Conservation (phyloP, 139 green algal species). For the Volvox reticuliferus region DNA sequence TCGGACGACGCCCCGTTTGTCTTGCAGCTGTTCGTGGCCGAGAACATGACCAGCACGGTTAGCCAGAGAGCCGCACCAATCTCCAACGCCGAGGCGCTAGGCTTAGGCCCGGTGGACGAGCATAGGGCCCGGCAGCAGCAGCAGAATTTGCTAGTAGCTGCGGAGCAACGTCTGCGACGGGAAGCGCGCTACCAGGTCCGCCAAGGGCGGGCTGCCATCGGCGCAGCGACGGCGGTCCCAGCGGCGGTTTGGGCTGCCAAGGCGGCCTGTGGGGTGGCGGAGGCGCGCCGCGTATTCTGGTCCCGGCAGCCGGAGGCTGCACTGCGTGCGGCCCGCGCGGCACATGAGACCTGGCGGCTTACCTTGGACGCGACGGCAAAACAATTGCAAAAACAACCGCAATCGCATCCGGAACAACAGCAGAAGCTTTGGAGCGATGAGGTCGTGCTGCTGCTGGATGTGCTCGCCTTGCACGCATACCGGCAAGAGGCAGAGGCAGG, state of each 20-base stretch:
- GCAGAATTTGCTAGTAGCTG: background rate
- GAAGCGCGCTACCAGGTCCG: background rate
- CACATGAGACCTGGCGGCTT: background rate
- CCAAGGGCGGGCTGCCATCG: background rate
- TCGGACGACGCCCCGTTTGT: background rate
- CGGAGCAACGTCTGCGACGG: background rate
- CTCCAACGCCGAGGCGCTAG: background rate
- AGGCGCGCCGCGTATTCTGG: slow-evolving; percentile 21
- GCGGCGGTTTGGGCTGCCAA: background rate
- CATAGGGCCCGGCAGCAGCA: background rate
- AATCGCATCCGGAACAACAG: too few species aligned
- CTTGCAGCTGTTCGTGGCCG: background rate
- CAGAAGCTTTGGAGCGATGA: background rate
- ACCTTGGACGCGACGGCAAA: background rate
- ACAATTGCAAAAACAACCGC: background rate
- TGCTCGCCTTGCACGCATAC: slow-evolving; percentile 6
- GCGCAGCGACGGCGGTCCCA: too few species aligned
- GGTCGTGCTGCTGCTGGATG: slow-evolving; percentile 12
- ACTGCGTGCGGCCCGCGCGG: background rate
- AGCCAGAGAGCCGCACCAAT: background rate
- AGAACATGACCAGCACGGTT: slow-evolving; percentile 19
- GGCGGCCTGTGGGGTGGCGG: background rate
- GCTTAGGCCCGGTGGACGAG: background rate
- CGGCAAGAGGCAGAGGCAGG: background rate
- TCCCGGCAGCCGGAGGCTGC: background rate